Evolutionary conservation across 352 stramenopile species (phyloP), one percentile per base, ranked within the genome.

Genomic region (Phytophthora boehmeriae): DNA sequence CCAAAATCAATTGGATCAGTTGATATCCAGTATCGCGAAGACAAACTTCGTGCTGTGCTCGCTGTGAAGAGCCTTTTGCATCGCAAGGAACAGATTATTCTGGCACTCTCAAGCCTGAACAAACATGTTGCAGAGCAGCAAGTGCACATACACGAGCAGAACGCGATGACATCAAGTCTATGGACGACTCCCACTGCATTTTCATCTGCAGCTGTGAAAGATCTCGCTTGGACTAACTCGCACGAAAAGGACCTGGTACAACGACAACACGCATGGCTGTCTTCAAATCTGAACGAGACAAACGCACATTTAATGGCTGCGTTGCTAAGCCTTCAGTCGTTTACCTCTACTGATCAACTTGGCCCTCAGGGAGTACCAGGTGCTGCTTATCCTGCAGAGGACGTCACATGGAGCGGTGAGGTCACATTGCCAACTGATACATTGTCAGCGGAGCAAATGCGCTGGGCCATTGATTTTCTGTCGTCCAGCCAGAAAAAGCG

Each of bases 71-170:
- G 73, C 46, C 36, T 95, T 32, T 63, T 95, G 14, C 70, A 89
- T n/a, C 80, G 83, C 17, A 95, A 95, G 52, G 83, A 93, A 53
- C 67, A 77, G 22, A 73, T 95, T 17, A 46, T 95, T 16, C 49
- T 51, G 14, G 68, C 73, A 1, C 53, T 93, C 27, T 49, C 68
- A 1, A 68, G 53, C 30, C 68, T 95, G 59, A 90, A 92, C 35
- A 53, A 73, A 25, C 66, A 64, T 11, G 69, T 73, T 11, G 45
- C 36, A 32, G 52, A 58, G 25, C 46, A 70, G 22, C 59, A 80
- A 56, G 30, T 53, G 14, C 41, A 42, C 17, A 16, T 61, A 1
- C 35, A 49, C n/a, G 44, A 68, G 22, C 36, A 66, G 16, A 66
- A 60, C 13, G 61, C 63, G 1, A 64, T 66, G 38, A 59, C 62